phyloP scores from a whole-genome alignment of 352 stramenopile species.

The Phytophthora foliorum region DNA sequence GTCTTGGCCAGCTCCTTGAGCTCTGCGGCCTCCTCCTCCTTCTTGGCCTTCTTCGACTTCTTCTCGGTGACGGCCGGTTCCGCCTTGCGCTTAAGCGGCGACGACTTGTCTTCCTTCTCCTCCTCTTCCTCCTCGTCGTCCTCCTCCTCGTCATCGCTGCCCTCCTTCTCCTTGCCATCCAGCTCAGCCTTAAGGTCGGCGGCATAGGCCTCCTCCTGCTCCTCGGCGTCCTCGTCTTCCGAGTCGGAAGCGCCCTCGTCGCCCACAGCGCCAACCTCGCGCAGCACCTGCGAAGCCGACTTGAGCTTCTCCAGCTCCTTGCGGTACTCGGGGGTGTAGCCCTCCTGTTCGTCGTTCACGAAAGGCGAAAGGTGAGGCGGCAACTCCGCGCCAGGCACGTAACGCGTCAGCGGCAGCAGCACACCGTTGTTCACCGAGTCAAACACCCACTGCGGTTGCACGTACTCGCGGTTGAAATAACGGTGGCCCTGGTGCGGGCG shows the following conservation, averaged over 20 bases:
- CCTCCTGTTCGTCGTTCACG: slow-evolving; percentile 97
- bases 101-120: slow-evolving; percentile 40
- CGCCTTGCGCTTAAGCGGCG: slow-evolving; percentile 60
- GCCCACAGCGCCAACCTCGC: slow-evolving; percentile 60
- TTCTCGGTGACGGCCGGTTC: slow-evolving; percentile 43
- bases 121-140: slow-evolving; percentile 38
- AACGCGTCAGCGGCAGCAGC: slow-evolving; percentile 93
- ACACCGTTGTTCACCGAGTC: slow-evolving; percentile 98
- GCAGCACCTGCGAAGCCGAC: slow-evolving; percentile 79
- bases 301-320: slow-evolving; percentile 91
- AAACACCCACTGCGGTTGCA: slow-evolving; percentile 99
- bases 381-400: slow-evolving; percentile 93
- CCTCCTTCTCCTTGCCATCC: slow-evolving; percentile 58
- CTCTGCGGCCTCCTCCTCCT: slow-evolving; percentile 80
- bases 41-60: slow-evolving; percentile 83
- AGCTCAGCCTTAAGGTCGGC: slow-evolving; percentile 85
- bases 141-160: slow-evolving; percentile 55
- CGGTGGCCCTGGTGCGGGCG: slow-evolving; percentile 91
- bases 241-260: slow-evolving; percentile 42
- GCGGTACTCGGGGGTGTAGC: slow-evolving; percentile 98
- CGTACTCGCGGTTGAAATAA: slow-evolving; percentile 95
- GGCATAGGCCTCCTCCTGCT: slow-evolving; percentile 80
- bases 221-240: slow-evolving; percentile 65
- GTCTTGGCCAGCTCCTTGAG: slow-evolving; percentile 90
- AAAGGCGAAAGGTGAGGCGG: slow-evolving; percentile 96